Conservation (phyloP, 768 basidiomycete species). For the Candolleomyces efflorescens region DNA sequence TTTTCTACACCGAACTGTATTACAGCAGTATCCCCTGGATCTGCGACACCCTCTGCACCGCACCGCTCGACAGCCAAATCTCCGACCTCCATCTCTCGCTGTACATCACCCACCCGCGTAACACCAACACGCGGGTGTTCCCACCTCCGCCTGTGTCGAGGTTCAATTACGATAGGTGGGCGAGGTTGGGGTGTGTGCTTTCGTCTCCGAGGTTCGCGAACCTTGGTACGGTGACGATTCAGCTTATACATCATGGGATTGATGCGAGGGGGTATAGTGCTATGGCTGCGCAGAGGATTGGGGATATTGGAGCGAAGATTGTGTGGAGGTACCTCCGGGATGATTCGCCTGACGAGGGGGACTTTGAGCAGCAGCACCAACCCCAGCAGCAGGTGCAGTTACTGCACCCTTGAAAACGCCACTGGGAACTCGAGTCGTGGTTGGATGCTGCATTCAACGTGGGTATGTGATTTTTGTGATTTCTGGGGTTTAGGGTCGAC, state of each 20-base stretch:
- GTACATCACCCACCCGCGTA: constrained; percentile 10
- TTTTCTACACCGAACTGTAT: constrained; percentile 8
- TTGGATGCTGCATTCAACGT: no score
- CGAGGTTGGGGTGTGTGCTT: not conserved
- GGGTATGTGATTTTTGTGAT: no score
- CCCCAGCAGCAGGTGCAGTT: no score
- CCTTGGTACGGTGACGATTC: not conserved
- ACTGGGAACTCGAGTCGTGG: no score
- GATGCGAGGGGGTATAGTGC: not conserved
- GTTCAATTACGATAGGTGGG: constrained; percentile 9
- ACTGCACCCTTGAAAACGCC: no score
- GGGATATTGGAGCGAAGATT: not conserved
- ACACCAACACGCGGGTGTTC: constrained; percentile 1
- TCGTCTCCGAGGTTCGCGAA: not conserved
- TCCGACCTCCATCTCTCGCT: constrained; percentile 1
- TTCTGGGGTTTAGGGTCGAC: no score
- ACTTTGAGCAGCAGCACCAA: no score
- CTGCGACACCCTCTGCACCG: constrained; percentile 4
- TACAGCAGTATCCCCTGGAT: constrained; percentile 6
- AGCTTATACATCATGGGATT: constrained; percentile 8
- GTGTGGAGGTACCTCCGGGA: not conserved
- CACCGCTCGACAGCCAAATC: constrained; percentile 2
- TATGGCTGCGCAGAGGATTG: constrained; percentile 1
- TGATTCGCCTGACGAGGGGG: not conserved
- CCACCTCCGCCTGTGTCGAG: constrained; percentile 3